A percentile compares a stretch with the other conserved stretches of the same genome.
phyloP scores from a whole-genome alignment of 495 filamentous ascomycete genomes.

The Niebla homalea region DNA sequence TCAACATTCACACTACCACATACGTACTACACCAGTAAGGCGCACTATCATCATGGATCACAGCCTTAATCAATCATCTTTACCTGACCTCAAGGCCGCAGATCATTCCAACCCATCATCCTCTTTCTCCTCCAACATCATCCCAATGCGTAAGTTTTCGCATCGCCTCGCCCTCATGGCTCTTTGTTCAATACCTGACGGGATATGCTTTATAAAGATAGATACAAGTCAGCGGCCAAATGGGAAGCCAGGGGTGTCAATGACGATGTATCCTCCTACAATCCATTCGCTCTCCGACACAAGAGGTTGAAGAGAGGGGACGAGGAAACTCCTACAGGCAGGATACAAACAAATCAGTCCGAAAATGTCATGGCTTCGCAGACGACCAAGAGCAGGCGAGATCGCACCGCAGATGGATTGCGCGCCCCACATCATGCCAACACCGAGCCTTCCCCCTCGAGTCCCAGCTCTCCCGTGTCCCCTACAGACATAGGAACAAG shows the following conservation, averaged over 20 bases:
- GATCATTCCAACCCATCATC: neutral
- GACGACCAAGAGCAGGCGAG: slow-evolving; percentile 1
- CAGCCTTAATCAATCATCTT: too few relatives aligned
- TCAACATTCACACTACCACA: too few relatives aligned
- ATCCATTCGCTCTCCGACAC: slow-evolving; percentile 19
- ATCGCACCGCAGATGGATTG: neutral
- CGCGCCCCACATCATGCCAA: slow-evolving; percentile 12
- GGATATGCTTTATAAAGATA: slow-evolving; percentile 24
- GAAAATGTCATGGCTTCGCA: slow-evolving; percentile 4
- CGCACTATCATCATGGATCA: too few relatives aligned
- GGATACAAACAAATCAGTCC: slow-evolving; percentile 6
- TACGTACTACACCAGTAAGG: too few relatives aligned
- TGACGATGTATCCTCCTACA: slow-evolving; percentile 29
- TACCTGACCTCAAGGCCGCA: too few relatives aligned
- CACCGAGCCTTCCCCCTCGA: slow-evolving; percentile 11
- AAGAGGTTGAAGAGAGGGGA: neutral
- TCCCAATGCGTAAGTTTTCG: slow-evolving; percentile 14
- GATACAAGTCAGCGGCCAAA: slow-evolving; percentile 30
- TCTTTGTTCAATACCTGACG: neutral
- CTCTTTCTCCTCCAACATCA: neutral
- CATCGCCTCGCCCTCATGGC: neutral
- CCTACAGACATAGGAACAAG: neutral
- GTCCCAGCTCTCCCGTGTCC: neutral
- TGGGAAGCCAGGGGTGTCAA: slow-evolving; percentile 35
- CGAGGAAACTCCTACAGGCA: slow-evolving; percentile 8